Percentiles rank a stretch among this genome's conserved stretches.
These are phyloP conservation scores for Senna siamea DNA, from an alignment of 306 rosid species.

Conservation along the genomic window DNA sequence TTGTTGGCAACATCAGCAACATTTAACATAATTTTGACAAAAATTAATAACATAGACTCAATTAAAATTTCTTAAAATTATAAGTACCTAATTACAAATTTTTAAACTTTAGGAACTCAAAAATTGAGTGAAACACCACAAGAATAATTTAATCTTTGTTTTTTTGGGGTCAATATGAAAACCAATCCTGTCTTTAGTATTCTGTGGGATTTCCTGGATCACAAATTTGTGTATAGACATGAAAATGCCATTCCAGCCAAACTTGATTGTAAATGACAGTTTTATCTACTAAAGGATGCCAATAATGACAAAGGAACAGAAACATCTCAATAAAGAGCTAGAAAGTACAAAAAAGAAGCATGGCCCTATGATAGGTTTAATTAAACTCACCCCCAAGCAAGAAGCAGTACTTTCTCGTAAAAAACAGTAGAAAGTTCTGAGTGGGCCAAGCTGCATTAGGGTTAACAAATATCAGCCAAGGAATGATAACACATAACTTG, in stretches of 20 bases:
- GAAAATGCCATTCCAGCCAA: background rate
- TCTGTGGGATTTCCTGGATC: background rate
- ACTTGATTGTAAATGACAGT: background rate
- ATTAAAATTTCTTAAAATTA: too few relatives aligned
- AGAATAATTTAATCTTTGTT: too few relatives aligned
- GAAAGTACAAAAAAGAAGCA: constrained; percentile 15
- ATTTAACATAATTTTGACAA: too few relatives aligned
- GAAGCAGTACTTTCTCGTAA: constrained; percentile 95
- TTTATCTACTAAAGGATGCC: constrained; percentile 20
- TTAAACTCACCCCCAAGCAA: constrained; percentile 96
- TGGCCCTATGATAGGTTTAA: background rate
- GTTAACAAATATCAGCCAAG: constrained; percentile 37
- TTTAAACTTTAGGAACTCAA: too few relatives aligned
- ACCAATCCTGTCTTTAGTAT: background rate
- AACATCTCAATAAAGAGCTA: constrained; percentile 14
- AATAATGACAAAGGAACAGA: constrained; percentile 1
- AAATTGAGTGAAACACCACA: too few relatives aligned
- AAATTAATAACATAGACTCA: too few relatives aligned
- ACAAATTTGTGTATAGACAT: background rate
- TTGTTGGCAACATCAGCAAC: too few relatives aligned
- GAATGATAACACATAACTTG: constrained; percentile 19
- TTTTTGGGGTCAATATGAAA: too few relatives aligned
- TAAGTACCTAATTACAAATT: too few relatives aligned
- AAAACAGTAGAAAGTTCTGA: constrained; percentile 97
- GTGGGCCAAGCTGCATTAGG: constrained; percentile 90